These are phyloP conservation scores for Jamesozyma hellenica DNA, from an alignment of 805 yeast species.

Conservation along the genomic window DNA sequence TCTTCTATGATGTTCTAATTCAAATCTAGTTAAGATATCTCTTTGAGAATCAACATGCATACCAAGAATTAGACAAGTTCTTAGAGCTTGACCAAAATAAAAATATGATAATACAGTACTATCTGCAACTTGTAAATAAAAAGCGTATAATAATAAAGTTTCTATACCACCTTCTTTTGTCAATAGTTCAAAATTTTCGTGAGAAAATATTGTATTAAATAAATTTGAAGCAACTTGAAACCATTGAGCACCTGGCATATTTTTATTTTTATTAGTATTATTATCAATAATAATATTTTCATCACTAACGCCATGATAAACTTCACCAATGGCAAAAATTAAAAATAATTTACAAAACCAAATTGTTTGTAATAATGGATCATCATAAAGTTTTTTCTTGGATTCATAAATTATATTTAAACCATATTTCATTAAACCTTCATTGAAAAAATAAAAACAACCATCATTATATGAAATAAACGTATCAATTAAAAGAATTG, in stretches of 20 bases:
- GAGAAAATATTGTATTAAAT: slow-evolving; percentile 65
- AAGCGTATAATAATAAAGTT: slow-evolving; percentile 63
- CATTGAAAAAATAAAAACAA: slow-evolving; percentile 75
- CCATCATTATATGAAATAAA: slow-evolving; percentile 75
- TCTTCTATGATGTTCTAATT: slow-evolving; percentile 74
- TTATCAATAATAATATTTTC: slow-evolving; percentile 30
- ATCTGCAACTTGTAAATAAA: slow-evolving; percentile 74
- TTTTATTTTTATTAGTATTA: slow-evolving; percentile 27
- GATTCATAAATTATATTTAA: slow-evolving; percentile 46
- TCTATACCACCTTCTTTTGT: slow-evolving; percentile 76
- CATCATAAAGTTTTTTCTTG: slow-evolving; percentile 28
- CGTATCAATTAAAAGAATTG: slow-evolving; percentile 63
- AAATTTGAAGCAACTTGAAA: slow-evolving; percentile 72
- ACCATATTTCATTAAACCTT: slow-evolving; percentile 63
- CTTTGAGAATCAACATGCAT: slow-evolving; percentile 77
- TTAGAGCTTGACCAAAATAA: slow-evolving; percentile 65
- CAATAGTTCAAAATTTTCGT: slow-evolving; percentile 70
- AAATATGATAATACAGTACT: slow-evolving; percentile 75
- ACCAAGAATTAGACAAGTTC: slow-evolving; percentile 64
- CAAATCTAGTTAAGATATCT: slow-evolving; percentile 52
- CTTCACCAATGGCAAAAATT: slow-evolving; percentile 72
- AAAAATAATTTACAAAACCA: slow-evolving; percentile 71
- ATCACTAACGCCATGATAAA: slow-evolving; percentile 58
- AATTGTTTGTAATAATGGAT: slow-evolving; percentile 60
- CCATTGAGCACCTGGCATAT: slow-evolving; percentile 69